phyloP scores from a whole-genome alignment of 2,329 filamentous ascomycete species.

The Exophiala aquamarina region DNA sequence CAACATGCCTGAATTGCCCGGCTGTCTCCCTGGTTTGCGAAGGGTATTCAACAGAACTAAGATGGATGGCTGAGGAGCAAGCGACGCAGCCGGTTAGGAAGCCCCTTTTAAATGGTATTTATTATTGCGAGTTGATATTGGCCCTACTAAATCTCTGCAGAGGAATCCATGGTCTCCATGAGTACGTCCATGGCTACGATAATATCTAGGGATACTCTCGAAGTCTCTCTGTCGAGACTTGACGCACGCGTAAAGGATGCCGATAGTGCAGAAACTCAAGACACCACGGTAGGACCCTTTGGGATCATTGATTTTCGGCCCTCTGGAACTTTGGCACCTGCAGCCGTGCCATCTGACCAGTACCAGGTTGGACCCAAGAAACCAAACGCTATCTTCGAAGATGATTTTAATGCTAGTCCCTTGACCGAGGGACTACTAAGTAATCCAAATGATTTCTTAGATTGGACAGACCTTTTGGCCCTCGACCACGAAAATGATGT shows the following conservation, averaged over 20 bases:
- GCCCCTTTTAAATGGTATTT: slow-evolving; percentile 34
- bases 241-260: slow-evolving; percentile 31
- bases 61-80: slow-evolving; percentile 31
- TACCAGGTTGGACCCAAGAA: not conserved
- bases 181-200: slow-evolving; percentile 30
- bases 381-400: slow-evolving; percentile 3
- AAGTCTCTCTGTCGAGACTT: slow-evolving; percentile 35
- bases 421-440: too few species aligned
- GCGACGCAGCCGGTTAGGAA: slow-evolving; percentile 26
- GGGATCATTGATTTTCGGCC: slow-evolving; percentile 30
- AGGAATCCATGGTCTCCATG: slow-evolving; percentile 34
- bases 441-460: slow-evolving; percentile 17
- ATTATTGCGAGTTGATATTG: not conserved
- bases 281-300: slow-evolving; percentile 34
- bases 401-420: slow-evolving; percentile 30
- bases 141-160: slow-evolving; percentile 16
- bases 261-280: slow-evolving; percentile 16
- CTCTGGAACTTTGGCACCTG: not conserved
- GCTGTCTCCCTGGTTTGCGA: slow-evolving; percentile 32
- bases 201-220: slow-evolving; percentile 33
- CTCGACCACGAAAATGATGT: slow-evolving; percentile 28
- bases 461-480: slow-evolving; percentile 36
- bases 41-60: slow-evolving; percentile 33
- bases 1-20: slow-evolving; percentile 34
- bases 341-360: not conserved